Percentiles rank a stretch among this genome's conserved stretches.
phyloP scores from a whole-genome alignment of 148 eudicot genomes.

The Rhododendron griersonianum region DNA sequence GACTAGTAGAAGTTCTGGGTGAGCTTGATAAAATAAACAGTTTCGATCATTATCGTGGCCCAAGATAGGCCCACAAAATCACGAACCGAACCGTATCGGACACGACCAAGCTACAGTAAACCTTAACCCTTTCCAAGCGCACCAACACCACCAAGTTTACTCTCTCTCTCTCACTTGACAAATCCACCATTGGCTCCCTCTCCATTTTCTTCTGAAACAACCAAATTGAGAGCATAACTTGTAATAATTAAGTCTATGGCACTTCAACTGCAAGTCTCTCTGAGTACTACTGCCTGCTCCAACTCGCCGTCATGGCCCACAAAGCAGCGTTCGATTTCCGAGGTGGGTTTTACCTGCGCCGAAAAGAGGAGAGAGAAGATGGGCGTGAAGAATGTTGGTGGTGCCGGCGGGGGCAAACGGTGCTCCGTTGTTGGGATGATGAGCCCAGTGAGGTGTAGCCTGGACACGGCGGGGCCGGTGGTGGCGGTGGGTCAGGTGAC shows the following conservation, averaged over 20 bases:
- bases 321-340: background rate
- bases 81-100: too few species aligned
- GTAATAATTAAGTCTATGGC: background rate
- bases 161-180: background rate
- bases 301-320: background rate
- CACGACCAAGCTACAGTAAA: too few species aligned
- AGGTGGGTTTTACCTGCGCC: too few species aligned
- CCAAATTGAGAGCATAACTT: too few species aligned
- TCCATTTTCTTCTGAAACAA: background rate
- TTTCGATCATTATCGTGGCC: too few species aligned
- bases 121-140: background rate
- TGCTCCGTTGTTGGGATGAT: background rate
- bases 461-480: conserved; percentile 43
- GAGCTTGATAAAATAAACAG: too few species aligned
- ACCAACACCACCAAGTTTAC: background rate
- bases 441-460: conserved; percentile 15
- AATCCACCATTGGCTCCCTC: background rate
- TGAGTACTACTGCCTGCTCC: background rate
- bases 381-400: background rate
- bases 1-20: too few species aligned
- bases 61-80: too few species aligned
- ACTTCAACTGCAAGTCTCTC: background rate
- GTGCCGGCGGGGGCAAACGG: too few species aligned
- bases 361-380: conserved; percentile 12
- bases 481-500: conserved; percentile 70